Conservation (phyloP, 495 filamentous ascomycete genomes). For the Cladorrhinum samala region DNA sequence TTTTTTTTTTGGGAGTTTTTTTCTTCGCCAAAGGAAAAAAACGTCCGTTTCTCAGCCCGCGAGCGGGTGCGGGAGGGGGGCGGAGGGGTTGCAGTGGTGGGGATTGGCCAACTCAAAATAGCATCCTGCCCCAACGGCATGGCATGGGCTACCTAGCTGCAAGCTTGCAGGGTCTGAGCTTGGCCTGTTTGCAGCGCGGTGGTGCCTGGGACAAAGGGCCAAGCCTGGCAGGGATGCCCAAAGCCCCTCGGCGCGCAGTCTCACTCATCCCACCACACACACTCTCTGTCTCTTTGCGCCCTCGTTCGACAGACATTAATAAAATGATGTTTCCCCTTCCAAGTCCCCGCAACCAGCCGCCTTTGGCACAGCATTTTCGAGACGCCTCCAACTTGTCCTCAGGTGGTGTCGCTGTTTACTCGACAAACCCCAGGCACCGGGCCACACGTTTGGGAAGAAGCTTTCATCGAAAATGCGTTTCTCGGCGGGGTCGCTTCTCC, state of each 20-base stretch:
- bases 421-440: too few relatives aligned
- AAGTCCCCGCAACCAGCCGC: too few relatives aligned
- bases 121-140: not conserved
- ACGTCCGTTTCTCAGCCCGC: too few relatives aligned
- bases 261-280: not conserved
- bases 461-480: constrained; percentile 24
- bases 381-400: too few relatives aligned
- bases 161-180: not conserved
- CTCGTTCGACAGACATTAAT: not conserved
- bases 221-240: not conserved
- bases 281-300: too few relatives aligned
- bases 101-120: constrained; percentile 1
- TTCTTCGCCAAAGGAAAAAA: too few relatives aligned
- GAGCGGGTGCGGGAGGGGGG: not conserved
- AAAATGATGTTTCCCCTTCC: not conserved
- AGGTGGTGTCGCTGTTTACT: not conserved
- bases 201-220: not conserved
- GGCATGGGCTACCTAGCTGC: not conserved
- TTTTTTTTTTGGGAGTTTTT: too few relatives aligned
- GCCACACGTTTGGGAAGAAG: too few relatives aligned
- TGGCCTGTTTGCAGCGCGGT: not conserved
- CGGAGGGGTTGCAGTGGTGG: not conserved
- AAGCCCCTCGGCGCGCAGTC: not conserved
- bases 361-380: too few relatives aligned
- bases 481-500: constrained; percentile 21